Evolutionary conservation across 257 asterid species (phyloP), one percentile per base, ranked within the genome.

Genomic region (Primulina tabacum): DNA sequence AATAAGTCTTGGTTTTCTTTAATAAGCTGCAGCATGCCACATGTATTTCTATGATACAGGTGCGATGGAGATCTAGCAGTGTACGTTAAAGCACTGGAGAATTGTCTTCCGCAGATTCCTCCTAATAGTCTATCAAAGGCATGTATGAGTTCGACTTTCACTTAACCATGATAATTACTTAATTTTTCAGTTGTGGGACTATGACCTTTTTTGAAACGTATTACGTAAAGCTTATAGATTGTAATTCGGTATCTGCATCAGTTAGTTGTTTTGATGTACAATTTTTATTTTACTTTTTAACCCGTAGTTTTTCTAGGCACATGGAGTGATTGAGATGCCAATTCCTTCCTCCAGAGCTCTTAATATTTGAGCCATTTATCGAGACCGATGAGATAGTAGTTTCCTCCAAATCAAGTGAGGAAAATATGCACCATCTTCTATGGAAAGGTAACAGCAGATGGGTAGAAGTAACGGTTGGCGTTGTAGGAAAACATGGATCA

Each of bases 381-480:
- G 96, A 87, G 86, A 90, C 97, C 3, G 96, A 90, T 75, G 97
- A 87, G 75, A 85, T 90, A 69, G 66, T 77, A 33, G 80, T 90
- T 72, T 85, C 88, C 20, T 80, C 93, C 32, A 76, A 77, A 81
- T 62, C 71, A 67, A 67, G 72, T 71, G 86, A 76, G 58, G 83
- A 71, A 72, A 84, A 79, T 61, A 66, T 82, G 17, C 89, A 79
- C 64, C 70, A 76, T 62, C 77, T 90, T 75, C 75, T 87, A 50
- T 90, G 97, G 97, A 71, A 87, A 78, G 96, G 97, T 74, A 63
- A 67, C 17, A 90, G 92, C 81, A 86, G 95, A 76, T 90, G 97
- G 97, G 97, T 90, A 47, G 97, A 90, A 81, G 84, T 90, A 53
- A 90, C 97, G 37, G 95, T 90, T 68, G 97, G 97, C 77, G 96